Evolutionary conservation across 2,329 filamentous ascomycete genomes (phyloP), one percentile per base, ranked within the genome.

Genomic region (Phoma sp.): DNA sequence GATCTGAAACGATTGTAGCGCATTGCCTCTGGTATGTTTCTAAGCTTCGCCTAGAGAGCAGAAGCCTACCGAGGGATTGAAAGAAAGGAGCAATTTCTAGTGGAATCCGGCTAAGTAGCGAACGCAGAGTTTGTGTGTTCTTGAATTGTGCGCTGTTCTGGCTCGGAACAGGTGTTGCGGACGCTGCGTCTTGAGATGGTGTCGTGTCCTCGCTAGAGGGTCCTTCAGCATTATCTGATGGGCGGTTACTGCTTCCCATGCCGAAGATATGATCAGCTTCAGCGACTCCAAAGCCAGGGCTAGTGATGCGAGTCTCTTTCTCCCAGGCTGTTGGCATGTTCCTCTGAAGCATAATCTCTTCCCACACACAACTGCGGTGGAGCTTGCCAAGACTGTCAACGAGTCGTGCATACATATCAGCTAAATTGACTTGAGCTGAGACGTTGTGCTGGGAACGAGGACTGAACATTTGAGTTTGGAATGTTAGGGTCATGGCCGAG

Each of bases 1-100:
- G 86, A 59, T 88, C 84, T 5, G 85, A 84, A 29, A 89, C 84
- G 53, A 83, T 75, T 17, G 78, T 78, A 26, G 84, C 83, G 71
- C 86, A 87, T 67, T 88, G 85, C 66, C 82, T 85, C 59, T 81
- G 78, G 48, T 84, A 83, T 2, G 78, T 66, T 64, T 97, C 92
- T 23, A 85, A 82, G 57, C 86, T 86, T 42, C 92, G 86, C 53
- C 91, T 89, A 36, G 87, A 86, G 4, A 96, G 81, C 18, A 98
- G 79, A 14, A 89, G 85, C 73, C 92, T 95, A 11, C 93, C 93
- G 36, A 98, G 79, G 1, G 87, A 88, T 67, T 96, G 91, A 69
- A 96, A 89, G 63, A 98, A 90, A 0, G 90, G 88, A 15, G 91
- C 89, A n/a, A 93, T 89, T 3, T 88, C 88, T 7, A 87, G 87